These are phyloP conservation scores for Guillardia theta DNA, from an alignment of 78 protist species.

Conservation along the genomic window DNA sequence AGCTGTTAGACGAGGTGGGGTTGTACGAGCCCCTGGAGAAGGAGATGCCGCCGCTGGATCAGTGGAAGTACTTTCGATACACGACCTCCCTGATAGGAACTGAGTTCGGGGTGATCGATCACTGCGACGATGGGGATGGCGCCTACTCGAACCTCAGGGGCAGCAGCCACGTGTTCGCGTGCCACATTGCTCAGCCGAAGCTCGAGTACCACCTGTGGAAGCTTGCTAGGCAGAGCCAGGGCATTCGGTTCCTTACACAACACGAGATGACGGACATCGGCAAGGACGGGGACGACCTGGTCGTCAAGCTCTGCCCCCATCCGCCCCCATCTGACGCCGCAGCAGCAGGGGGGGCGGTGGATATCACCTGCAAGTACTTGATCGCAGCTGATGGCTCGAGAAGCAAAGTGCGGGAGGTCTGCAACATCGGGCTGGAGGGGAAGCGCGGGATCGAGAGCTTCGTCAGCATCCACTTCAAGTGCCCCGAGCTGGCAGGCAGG, in stretches of 20 bases:
- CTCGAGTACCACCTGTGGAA: background rate
- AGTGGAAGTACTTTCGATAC: constrained; percentile 2
- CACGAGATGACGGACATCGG: background rate
- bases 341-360: no score
- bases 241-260: background rate
- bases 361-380: background rate
- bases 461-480: background rate
- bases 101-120: background rate
- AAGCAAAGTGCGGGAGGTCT: background rate
- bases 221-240: background rate
- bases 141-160: background rate
- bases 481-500: background rate
- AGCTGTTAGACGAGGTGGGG: background rate
- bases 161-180: background rate
- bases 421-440: background rate
- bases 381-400: background rate
- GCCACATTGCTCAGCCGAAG: background rate
- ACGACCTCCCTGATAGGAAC: background rate
- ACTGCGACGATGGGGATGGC: constrained; percentile 3
- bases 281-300: background rate
- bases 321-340: no score
- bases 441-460: background rate
- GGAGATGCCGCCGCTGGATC: background rate
- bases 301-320: background rate
- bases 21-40: background rate